Evolutionary conservation across 2,329 filamentous ascomycete species (phyloP), one percentile per base, ranked within the genome.

Genomic region (Fusarium tricinctum): DNA sequence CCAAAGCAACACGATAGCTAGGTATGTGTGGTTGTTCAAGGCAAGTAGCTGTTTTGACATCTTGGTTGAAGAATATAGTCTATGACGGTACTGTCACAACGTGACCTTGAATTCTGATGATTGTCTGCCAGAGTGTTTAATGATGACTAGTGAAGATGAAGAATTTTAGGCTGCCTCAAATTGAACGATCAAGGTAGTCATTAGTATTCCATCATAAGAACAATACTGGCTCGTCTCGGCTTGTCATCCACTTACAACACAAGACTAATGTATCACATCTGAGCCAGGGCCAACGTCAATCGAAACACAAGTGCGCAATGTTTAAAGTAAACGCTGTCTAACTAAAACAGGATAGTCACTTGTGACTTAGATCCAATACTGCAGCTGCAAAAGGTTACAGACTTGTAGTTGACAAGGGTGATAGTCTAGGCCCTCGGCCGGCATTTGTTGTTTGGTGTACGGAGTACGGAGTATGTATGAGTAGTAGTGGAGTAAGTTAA

Each of bases 401-500:
- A 23, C 23, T 23, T 17, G 20, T 17, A 59, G 20, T 42, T 14
- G 28, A 35, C 56, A 63, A 38, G 66, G 66, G 51, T 55, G 40
- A 46, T 23, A 20, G 38, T 50, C 22, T 23, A 38, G 39, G 39
- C 42, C 15, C 33, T 51, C 46, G 44, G 50, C 23, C 47, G 48
- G 47, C 47, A 59, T 58, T 59, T 54, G 50, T 12, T 30, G 30
- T 46, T 45, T 53, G 43, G 19, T 22, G 38, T 52, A 23, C 23
- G 23, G 22, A 23, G 5, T 23, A 23, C 22, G 22, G 23, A 23
- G 23, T 23, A 53, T 38, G 35, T 53, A 48, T 38, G 17, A 28
- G 39, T 19, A 35, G 30, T 39, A 63, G 61, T 58, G 63, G 63
- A 67, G 64, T 30, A 8, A 8, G 23, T 23, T 23, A 50, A 40